A percentile compares a stretch with the other conserved stretches of the same genome.
These are phyloP conservation scores for Phytophthora agathidicida DNA, from an alignment of 352 stramenopile genomes.

Conservation along the genomic window DNA sequence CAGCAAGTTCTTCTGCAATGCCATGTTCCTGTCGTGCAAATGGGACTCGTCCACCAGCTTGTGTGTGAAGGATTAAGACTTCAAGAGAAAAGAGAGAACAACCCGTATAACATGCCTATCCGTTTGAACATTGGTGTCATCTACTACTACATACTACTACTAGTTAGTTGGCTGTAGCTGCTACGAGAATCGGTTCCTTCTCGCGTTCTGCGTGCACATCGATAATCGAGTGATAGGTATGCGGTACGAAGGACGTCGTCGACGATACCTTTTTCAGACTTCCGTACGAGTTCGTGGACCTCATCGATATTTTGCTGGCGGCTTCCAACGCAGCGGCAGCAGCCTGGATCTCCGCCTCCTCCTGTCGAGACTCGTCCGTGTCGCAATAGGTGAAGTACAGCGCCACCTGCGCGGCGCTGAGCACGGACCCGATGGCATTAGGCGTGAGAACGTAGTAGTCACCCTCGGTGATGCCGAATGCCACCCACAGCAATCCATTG, in stretches of 20 bases:
- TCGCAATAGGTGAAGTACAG: conserved; percentile 51
- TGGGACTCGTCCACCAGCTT: conserved; percentile 14
- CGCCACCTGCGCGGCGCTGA: conserved; percentile 45
- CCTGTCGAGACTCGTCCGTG: conserved; percentile 26
- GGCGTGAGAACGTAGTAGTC: conserved; percentile 50
- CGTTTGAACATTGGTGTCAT: conserved; percentile 7
- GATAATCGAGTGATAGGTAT: conserved; percentile 17
- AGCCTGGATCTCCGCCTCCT: conserved; percentile 24
- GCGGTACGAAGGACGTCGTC: conserved; percentile 5
- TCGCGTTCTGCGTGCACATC: conserved; percentile 19
- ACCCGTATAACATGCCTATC: conserved; percentile 6
- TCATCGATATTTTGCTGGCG: conserved; percentile 11
- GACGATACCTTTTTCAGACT: conserved; percentile 12
- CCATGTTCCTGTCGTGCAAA: conserved; percentile 24
- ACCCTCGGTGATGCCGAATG: conserved; percentile 44
- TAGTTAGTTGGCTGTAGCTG: conserved; percentile 36
- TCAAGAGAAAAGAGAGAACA: background rate
- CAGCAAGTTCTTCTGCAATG: conserved; percentile 28
- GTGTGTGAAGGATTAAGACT: conserved; percentile 19
- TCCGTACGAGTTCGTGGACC: conserved; percentile 16
- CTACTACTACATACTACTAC: too few relatives aligned
- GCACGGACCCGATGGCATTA: conserved; percentile 44
- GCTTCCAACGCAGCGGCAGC: conserved; percentile 19
- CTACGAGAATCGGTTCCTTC: conserved; percentile 26
- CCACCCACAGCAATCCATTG: conserved; percentile 55